Conservation (phyloP, 2,329 filamentous ascomycete genomes). For the Calonectria pauciramosa region DNA sequence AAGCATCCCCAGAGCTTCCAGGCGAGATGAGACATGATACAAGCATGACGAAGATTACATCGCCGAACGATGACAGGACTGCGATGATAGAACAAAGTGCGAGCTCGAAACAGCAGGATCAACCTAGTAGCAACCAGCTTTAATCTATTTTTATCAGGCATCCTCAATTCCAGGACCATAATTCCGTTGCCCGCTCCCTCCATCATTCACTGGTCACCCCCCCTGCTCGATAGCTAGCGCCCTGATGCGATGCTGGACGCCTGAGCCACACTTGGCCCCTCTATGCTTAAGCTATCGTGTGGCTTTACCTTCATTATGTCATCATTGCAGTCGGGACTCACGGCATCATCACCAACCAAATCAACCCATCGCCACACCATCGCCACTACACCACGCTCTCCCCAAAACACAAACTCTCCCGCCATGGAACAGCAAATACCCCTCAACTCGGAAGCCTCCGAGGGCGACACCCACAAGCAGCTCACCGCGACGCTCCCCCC, state of each 20-base stretch:
- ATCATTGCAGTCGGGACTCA: slow-evolving; percentile 32
- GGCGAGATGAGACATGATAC: not conserved
- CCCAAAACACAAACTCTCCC: slow-evolving; percentile 5
- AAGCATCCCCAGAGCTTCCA: not conserved
- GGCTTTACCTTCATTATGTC: slow-evolving; percentile 28
- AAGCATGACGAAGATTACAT: not conserved
- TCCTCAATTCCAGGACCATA: not conserved
- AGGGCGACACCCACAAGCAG: slow-evolving; percentile 79
- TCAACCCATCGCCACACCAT: slow-evolving; percentile 13
- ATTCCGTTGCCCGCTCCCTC: not conserved
- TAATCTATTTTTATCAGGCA: not conserved
- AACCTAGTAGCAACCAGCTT: not conserved
- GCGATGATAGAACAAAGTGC: not conserved
- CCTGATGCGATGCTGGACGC: not conserved
- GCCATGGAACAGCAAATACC: slow-evolving; percentile 76
- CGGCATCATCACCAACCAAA: slow-evolving; percentile 35
- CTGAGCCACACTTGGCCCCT: slow-evolving; percentile 13
- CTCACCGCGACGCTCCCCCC: slow-evolving; percentile 78
- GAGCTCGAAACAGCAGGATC: not conserved
- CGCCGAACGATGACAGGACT: not conserved
- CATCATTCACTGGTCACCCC: not conserved
- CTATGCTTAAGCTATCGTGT: not conserved
- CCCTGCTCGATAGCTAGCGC: not conserved
- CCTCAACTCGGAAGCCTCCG: slow-evolving; percentile 81
- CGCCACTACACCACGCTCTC: slow-evolving; percentile 29